Conservation (phyloP, 2,329 filamentous ascomycete species). For the Ceratocystis destructans region DNA sequence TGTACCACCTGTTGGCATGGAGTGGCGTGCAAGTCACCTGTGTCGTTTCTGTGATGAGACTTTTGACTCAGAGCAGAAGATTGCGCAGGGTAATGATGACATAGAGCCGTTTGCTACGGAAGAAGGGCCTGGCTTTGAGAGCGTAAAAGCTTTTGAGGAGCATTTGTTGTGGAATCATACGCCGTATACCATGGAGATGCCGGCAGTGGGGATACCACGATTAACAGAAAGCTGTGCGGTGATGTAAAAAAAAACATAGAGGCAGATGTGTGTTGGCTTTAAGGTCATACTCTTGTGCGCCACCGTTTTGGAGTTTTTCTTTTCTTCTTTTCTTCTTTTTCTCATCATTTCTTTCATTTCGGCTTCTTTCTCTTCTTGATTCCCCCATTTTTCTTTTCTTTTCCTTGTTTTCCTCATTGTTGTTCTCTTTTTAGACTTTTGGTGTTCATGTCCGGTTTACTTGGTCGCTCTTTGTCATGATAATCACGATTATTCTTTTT, state of each 20-base stretch:
- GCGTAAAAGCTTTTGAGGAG: conserved; percentile 36
- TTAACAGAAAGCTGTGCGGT: conserved; percentile 31
- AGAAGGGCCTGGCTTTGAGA: conserved; percentile 36
- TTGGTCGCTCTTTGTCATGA: conserved; percentile 4
- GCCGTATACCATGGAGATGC: conserved; percentile 21
- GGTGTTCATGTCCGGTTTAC: conserved; percentile 11
- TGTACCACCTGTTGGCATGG: conserved; percentile 35
- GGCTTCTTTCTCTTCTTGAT: conserved; percentile 7
- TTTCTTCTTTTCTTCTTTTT: conserved; percentile 7
- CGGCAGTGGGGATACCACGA: conserved; percentile 27
- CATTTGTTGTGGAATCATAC: conserved; percentile 46
- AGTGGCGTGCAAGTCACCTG: conserved; percentile 38
- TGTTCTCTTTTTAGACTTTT: conserved; percentile 1
- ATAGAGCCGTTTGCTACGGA: conserved; percentile 38
- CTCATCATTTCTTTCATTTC: not conserved
- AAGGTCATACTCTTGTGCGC: not conserved
- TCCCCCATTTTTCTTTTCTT: not conserved
- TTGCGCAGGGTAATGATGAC: conserved; percentile 33
- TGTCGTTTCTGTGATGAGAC: conserved; percentile 46
- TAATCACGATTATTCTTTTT: conserved; percentile 2
- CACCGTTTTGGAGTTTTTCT: conserved; percentile 3
- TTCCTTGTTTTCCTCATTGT: not conserved
- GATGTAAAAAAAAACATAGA: conserved; percentile 29
- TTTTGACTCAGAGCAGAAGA: conserved; percentile 31
- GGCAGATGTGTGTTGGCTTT: not conserved